Conservation (phyloP, 2,329 filamentous ascomycete species). For the Metarhizium anisopliae region DNA sequence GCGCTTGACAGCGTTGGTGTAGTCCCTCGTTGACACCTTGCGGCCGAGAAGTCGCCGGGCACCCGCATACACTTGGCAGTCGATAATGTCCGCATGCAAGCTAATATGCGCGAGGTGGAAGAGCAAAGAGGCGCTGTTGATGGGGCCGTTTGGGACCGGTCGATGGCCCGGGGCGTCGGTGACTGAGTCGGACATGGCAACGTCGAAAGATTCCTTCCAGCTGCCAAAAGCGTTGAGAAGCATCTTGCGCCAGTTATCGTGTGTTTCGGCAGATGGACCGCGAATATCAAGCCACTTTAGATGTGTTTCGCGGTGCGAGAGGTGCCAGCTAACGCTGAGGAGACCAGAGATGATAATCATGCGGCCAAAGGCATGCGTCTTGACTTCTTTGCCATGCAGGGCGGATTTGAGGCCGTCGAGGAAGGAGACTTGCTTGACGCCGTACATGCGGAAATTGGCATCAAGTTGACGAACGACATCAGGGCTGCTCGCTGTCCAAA, state of each 20-base stretch:
- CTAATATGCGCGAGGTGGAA: constrained; percentile 86
- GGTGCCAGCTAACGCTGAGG: constrained; percentile 86
- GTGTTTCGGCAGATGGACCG: constrained; percentile 46
- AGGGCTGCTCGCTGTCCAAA: constrained; percentile 76
- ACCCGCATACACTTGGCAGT: constrained; percentile 82
- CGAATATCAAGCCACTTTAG: constrained; percentile 68
- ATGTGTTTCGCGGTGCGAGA: constrained; percentile 79
- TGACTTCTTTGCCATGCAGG: constrained; percentile 69
- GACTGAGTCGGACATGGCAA: constrained; percentile 41
- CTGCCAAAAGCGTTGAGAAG: constrained; percentile 74
- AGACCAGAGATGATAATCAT: constrained; percentile 87
- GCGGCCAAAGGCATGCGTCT: constrained; percentile 79
- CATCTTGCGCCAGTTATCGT: constrained; percentile 71
- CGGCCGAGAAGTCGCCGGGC: constrained; percentile 69
- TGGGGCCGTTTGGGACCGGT: constrained; percentile 49
- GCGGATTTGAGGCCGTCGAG: constrained; percentile 78
- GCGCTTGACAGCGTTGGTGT: constrained; percentile 60
- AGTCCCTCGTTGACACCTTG: constrained; percentile 68
- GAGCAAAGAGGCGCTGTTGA: constrained; percentile 70
- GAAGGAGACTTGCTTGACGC: constrained; percentile 71
- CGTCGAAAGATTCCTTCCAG: constrained; percentile 80
- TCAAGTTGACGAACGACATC: constrained; percentile 71
- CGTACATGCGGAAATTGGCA: constrained; percentile 65
- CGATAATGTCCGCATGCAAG: constrained; percentile 79
- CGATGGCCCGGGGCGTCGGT: constrained; percentile 27